Percentiles rank a stretch among this genome's conserved stretches.
Conservation (phyloP, 2,329 filamentous ascomycete genomes). For the Cytospora piceae region DNA sequence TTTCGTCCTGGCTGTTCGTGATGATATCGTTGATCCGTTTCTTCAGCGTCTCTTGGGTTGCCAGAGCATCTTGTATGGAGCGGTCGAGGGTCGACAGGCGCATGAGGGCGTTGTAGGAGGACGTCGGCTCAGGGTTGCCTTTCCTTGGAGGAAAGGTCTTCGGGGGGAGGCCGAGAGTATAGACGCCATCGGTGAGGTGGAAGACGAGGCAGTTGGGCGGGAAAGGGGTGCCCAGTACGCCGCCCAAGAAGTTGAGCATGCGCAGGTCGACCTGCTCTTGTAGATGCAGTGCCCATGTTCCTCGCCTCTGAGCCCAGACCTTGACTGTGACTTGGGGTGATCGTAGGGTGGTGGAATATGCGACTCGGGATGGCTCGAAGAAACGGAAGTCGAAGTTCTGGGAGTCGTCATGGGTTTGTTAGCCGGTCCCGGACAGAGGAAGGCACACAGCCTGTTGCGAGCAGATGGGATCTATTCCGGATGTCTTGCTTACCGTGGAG, state of each 20-base stretch:
- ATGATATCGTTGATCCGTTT: constrained; percentile 73
- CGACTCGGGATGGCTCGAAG: constrained; percentile 71
- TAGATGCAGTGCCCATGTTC: constrained; percentile 65
- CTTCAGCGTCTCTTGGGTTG: constrained; percentile 73
- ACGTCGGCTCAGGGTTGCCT: constrained; percentile 60
- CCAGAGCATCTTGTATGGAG: constrained; percentile 86
- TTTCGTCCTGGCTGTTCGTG: constrained; percentile 40
- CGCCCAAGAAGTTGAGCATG: constrained; percentile 78
- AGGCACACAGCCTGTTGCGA: neutral
- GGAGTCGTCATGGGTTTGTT: constrained; percentile 3
- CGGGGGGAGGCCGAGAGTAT: constrained; percentile 72
- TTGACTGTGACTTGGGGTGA: constrained; percentile 67
- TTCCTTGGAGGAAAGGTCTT: constrained; percentile 56
- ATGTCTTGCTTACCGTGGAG: constrained; percentile 59
- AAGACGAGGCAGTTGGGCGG: constrained; percentile 84
- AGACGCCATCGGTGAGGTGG: constrained; percentile 84
- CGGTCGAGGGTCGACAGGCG: constrained; percentile 85
- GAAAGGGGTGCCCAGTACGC: constrained; percentile 69
- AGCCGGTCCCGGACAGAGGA: neutral
- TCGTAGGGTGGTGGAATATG: constrained; percentile 67
- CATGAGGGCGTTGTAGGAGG: constrained; percentile 87
- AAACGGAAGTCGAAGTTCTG: constrained; percentile 86
- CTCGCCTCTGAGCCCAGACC: constrained; percentile 70
- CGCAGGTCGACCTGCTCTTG: constrained; percentile 73
- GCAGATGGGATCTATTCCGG: neutral